Conservation (phyloP, 768 basidiomycete species). For the Serendipita sp. region DNA sequence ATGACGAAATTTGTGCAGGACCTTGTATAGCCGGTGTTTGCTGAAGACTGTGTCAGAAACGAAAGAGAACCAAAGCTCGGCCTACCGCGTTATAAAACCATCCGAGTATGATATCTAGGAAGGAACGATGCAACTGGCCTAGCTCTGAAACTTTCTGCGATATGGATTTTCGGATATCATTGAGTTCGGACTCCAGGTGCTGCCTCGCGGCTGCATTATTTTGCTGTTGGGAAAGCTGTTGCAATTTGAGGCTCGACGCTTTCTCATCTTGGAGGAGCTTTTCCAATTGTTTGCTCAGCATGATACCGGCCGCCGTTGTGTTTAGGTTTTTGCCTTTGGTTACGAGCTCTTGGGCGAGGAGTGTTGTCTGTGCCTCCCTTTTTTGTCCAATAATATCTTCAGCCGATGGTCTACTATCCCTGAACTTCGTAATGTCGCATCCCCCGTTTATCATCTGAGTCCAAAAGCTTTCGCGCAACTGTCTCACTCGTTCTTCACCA, state of each 20-base stretch:
- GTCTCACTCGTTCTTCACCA: conserved; percentile 25
- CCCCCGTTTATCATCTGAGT: conserved; percentile 34
- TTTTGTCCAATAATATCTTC: conserved; percentile 15
- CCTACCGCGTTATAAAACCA: no score
- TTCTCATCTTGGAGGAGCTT: background rate
- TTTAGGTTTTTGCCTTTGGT: background rate
- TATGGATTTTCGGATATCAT: background rate
- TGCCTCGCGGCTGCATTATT: background rate
- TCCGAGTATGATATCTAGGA: no score
- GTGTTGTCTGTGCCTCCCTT: background rate
- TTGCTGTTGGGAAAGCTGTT: background rate
- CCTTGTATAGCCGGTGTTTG: no score
- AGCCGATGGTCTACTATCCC: conserved; percentile 14
- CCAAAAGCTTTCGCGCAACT: conserved; percentile 34
- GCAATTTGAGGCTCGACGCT: background rate
- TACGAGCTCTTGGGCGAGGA: background rate
- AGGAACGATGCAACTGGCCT: no score
- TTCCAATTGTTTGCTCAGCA: background rate
- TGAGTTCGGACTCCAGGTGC: background rate
- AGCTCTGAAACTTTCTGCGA: no score
- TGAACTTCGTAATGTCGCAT: conserved; percentile 19
- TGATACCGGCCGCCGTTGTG: background rate
- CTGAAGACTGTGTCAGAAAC: no score
- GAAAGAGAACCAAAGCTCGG: no score
- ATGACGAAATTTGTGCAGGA: no score